Percentiles rank a stretch among this genome's conserved stretches.
Evolutionary conservation across 257 asterid genomes (phyloP).

Genomic region (Fraxinus americana): DNA sequence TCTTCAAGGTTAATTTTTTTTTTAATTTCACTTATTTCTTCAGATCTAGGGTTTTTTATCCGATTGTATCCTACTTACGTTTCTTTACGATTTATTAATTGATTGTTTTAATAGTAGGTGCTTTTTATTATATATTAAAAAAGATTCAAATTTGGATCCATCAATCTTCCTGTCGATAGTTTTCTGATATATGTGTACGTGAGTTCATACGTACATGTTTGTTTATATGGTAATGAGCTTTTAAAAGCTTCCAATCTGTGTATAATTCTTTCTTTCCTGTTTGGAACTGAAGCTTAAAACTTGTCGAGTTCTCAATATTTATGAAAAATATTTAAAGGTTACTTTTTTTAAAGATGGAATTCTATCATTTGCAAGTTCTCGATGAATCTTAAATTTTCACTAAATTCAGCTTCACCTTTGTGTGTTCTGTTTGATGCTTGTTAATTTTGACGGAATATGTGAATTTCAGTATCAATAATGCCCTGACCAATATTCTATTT

Average conservation of each 20-base stretch:
- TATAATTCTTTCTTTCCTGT: background rate
- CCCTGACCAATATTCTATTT: background rate
- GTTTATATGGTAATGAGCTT: background rate
- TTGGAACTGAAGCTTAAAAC: background rate
- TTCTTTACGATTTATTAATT: background rate
- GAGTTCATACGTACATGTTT: background rate
- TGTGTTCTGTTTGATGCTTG: background rate
- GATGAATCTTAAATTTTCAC: background rate
- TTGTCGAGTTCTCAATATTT: background rate
- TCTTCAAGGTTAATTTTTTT: slow-evolving; percentile 29
- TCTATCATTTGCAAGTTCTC: background rate
- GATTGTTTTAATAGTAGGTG: background rate
- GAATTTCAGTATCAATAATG: background rate
- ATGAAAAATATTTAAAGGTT: background rate
- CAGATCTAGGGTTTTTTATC: background rate
- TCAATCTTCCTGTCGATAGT: background rate
- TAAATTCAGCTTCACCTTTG: background rate
- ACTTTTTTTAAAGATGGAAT: background rate
- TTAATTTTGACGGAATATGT: background rate
- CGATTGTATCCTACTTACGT: slow-evolving; percentile 7
- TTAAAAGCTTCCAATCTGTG: background rate
- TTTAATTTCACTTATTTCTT: background rate
- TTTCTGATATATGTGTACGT: background rate
- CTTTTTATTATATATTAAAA: background rate
- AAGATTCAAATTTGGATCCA: background rate